Evolutionary conservation across 192 early-diverging fungal species (phyloP), one percentile per base, ranked within the genome.

Genomic region (Coemansia sp.): DNA sequence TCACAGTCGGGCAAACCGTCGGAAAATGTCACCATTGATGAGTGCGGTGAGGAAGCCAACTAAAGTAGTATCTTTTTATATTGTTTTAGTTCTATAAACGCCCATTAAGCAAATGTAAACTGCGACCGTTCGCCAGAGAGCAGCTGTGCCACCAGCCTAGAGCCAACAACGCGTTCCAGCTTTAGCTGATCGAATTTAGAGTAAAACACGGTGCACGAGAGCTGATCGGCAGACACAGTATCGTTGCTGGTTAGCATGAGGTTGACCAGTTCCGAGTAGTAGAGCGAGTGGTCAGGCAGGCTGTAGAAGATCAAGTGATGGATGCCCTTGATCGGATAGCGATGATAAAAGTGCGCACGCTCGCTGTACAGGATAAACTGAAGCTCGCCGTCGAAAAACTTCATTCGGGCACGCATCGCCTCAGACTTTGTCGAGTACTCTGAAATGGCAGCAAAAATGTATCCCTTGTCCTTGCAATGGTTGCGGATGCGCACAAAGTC

Each of bases 401-500:
- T 64, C 9, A 85, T 72, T 36, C 97, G 86, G 0, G 90, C 86
- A 15, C 89, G 78, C 37, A 90, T 86, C 3, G 97, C 87, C 51
- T 96, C 90, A 28, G 83, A 65, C 36, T 67, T 75, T 15, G 88
- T 77, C n/a, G 93, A 90, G 78, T 99, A 96, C 85, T 99, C 97
- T 48, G 85, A 92, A 24, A 97, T 85, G n/a, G 83, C 76, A 8
- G 79, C 89, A 80, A 92, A 90, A 10, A 86, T 84, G 61, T 84
- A 91, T 58, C 84, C 76, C 63, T 86, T 86, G 61, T 91, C 88
- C 23, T 84, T 76, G 57, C 96, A 82, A 72, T 92, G 87, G 68
- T 99, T 99, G 44, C 95, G 83, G 44, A 99, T 56, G 7, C 94
- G 84, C 12, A 99, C 91, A 85, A 89, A 99, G 64, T 99, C 97